Base-by-base conservation (phyloP, 106 monocot species). In the Hemerocallis citrina region DNA sequence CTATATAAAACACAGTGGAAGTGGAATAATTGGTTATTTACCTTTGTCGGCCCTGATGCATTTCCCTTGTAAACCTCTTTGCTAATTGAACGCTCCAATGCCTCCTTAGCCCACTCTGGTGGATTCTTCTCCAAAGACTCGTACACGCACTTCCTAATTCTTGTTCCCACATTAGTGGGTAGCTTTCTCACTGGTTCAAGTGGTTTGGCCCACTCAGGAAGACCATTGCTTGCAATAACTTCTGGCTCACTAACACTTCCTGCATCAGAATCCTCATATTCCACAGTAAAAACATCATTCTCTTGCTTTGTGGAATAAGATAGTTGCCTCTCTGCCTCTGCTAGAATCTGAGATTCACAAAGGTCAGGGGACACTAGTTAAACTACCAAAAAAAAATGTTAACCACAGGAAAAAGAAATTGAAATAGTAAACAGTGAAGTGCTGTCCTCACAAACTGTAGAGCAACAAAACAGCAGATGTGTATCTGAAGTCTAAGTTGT, bases 1-100 rank as follows among this genome's bases (percentile, higher is more conserved):
- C 23, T 50, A 27, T 50, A 50, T 16, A 11, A 8, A 13, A 32
- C 54, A 54, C 20, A 54, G 31, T 54, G 54, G 32, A 32, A 54
- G 32, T 4, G 32, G n/a, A 54, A 3, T 22, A 38, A 13, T 43
- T 5, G 61, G 31, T 23, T 16, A 33, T 21, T 55, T 73, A 98
- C 98, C 92, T 98, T 98, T 14, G 98, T 98, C 34, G 98, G 98
- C 30, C 98, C 98, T 47, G 98, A 91, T 25, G 98, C 98, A 75
- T 98, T 98, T 24, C 92, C 92, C 65, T 98, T 98, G 41, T 98
- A 98, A 62, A 98, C 92, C 48, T 85, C 98, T 68, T 92, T 98
- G 58, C 98, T 98, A 16, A 98, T 98, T 34, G 98, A 98, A 80
- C 88, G 88, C 68, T 82, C 72, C 75, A 98, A 59, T 61, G 73